These are phyloP conservation scores for Farysia itapuensis DNA, from an alignment of 1,284 basidiomycete species.

Conservation along the genomic window DNA sequence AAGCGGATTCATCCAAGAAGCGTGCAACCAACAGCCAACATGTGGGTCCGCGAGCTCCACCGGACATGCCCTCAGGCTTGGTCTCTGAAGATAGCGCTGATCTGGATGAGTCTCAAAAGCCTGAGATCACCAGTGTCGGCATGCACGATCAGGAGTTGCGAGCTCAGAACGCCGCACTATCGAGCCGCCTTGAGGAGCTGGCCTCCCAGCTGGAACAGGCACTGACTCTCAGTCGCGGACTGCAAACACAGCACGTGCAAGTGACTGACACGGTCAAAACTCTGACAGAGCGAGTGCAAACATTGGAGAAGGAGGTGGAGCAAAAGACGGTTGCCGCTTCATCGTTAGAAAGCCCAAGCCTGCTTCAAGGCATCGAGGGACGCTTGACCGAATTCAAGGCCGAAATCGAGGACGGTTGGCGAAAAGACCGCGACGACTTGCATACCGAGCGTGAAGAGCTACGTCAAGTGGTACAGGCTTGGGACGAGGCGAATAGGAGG, in stretches of 20 bases:
- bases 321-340: slow-evolving; percentile 6
- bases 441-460: slow-evolving; percentile 76
- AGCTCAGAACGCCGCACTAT: slow-evolving; percentile 68
- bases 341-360: not conserved
- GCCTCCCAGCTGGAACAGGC: slow-evolving; percentile 76
- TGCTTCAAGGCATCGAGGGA: slow-evolving; percentile 67
- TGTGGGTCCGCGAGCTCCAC: slow-evolving; percentile 42
- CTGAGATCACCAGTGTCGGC: slow-evolving; percentile 12
- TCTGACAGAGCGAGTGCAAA: slow-evolving; percentile 68
- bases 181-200: slow-evolving; percentile 72
- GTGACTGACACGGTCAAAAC: slow-evolving; percentile 77
- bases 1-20: slow-evolving; percentile 2
- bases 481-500: slow-evolving; percentile 68
- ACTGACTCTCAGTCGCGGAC: slow-evolving; percentile 71
- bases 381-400: slow-evolving; percentile 69
- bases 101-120: slow-evolving; percentile 2
- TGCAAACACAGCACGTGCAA: slow-evolving; percentile 76
- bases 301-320: slow-evolving; percentile 61
- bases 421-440: slow-evolving; percentile 76
- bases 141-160: slow-evolving; percentile 58
- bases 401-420: slow-evolving; percentile 58
- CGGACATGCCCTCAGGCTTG: slow-evolving; percentile 36
- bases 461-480: slow-evolving; percentile 74
- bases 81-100: slow-evolving; percentile 18
- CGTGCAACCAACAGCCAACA: slow-evolving; percentile 5